phyloP scores from a whole-genome alignment of 2,329 filamentous ascomycete genomes.

The Neonectria faginata region DNA sequence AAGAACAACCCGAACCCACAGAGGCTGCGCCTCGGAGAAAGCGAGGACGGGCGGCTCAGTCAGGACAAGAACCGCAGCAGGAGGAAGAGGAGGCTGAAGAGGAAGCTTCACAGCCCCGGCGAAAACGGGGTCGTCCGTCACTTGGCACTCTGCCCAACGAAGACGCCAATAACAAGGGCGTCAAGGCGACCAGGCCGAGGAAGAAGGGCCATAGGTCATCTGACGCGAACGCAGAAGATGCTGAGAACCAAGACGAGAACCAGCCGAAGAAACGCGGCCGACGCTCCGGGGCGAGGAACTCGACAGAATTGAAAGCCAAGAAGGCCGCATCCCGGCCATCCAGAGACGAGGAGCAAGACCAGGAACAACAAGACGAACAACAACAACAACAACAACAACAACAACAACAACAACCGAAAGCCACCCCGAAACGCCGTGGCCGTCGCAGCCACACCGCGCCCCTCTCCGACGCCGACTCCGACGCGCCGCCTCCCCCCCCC shows the following conservation, averaged over 20 bases:
- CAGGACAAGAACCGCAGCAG: constrained; percentile 13
- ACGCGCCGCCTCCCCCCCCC: constrained; percentile 44
- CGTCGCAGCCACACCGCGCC: constrained; percentile 33
- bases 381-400: constrained; percentile 23
- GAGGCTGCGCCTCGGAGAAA: constrained; percentile 31
- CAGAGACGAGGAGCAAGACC: constrained; percentile 17
- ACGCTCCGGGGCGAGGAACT: constrained; percentile 17
- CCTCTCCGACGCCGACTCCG: constrained; percentile 35
- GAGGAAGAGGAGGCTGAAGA: constrained; percentile 22
- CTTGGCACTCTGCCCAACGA: constrained; percentile 25
- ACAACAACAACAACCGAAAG: constrained; percentile 19
- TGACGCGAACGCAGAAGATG: constrained; percentile 17
- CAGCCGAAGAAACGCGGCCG: constrained; percentile 34
- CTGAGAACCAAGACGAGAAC: constrained; percentile 25
- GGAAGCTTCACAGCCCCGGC: constrained; percentile 18
- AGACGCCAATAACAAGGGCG: constrained; percentile 34
- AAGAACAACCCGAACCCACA: constrained; percentile 8
- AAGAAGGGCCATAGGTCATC: constrained; percentile 29
- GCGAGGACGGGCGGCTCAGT: constrained; percentile 23
- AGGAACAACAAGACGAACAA: constrained; percentile 22
- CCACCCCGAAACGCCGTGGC: constrained; percentile 10
- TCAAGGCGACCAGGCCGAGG: constrained; percentile 26
- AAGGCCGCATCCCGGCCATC: constrained; percentile 3
- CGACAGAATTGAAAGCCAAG: constrained; percentile 8
- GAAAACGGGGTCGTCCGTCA: constrained; percentile 37